Base-by-base conservation (phyloP, 805 yeast genomes). In the Teunomyces atbi region DNA sequence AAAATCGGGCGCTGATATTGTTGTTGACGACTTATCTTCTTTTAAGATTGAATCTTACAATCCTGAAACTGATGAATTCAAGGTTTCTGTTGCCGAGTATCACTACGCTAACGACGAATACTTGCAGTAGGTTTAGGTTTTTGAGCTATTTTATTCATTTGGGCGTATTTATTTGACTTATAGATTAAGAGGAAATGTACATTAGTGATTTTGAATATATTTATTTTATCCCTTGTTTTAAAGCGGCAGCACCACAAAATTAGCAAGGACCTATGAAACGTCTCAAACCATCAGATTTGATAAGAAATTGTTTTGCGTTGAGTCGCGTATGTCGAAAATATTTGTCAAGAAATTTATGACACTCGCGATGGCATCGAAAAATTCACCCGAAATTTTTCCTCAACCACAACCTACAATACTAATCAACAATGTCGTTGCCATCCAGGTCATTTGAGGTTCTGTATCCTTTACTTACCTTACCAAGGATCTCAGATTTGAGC, bases 1-100 rank as follows among this genome's bases (percentile, higher is more conserved):
- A 67, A 78, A 74, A 45, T 79, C 87, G 45, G 96, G 96, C 57
- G 95, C 95, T 53, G 85, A 82, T 60, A 85, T 83, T 63, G 90
- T 87, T 46, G 89, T 89, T 50, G 80, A 83, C 61, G 89, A 86
- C 71, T 77, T 86, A 68, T 72, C 77, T 37, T 73, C 78, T 44
- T 81, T 87, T 60, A 74, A 73, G 65, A 78, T 86, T 48, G 78
- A 76, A 45, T 76, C 75, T 29, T 83, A 79, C 73, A 55, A 60
- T 47, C 54, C 57, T 16, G 61, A 54, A 28, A 65, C 70, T 11
- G 69, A 66, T 38, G 66, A 61, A 56, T 65, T 66, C 62, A 71
- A 68, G 63, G 74, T 71, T 45, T 54, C 62, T 23, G 77, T 71
- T 23, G 45, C 49, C 35, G 68, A 71, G 26, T 71, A 71, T 61